Evolutionary conservation across 371 early-diverging fungal species (phyloP).

Genomic region (Actinomucor elegans): DNA sequence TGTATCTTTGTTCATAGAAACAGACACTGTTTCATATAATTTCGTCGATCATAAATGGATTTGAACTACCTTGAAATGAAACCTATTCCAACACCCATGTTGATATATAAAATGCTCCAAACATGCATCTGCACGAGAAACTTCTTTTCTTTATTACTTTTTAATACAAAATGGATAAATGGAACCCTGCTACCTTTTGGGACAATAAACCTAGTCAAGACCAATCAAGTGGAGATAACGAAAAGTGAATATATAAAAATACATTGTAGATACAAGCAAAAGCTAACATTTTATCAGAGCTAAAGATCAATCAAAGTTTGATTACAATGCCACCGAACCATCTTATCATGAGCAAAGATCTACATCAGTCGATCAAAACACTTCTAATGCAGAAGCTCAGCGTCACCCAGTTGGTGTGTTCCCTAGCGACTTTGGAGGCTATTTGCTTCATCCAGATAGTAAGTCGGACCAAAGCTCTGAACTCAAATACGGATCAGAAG

Average conservation of each 20-base stretch:
- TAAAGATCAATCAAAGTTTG: neutral
- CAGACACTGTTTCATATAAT: too few relatives aligned
- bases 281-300: neutral
- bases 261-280: neutral
- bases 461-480: conserved; percentile 6
- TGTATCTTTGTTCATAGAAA: too few relatives aligned
- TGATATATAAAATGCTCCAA: too few relatives aligned
- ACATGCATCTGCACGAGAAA: too few relatives aligned
- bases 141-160: neutral
- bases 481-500: conserved; percentile 5
- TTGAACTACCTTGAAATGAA: too few relatives aligned
- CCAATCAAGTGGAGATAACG: neutral
- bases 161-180: conserved; percentile 1
- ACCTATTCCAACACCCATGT: too few relatives aligned
- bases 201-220: neutral
- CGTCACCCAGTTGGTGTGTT: conserved; percentile 3
- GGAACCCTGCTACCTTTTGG: neutral
- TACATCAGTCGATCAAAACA: conserved; percentile 3
- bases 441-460: conserved; percentile 1
- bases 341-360: conserved; percentile 12
- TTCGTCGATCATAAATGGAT: too few relatives aligned
- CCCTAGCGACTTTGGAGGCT: neutral
- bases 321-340: neutral
- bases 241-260: neutral
- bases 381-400: conserved; percentile 7